These are phyloP conservation scores for Lathyrus tuberosus DNA, from an alignment of 306 rosid species.

Conservation along the genomic window DNA sequence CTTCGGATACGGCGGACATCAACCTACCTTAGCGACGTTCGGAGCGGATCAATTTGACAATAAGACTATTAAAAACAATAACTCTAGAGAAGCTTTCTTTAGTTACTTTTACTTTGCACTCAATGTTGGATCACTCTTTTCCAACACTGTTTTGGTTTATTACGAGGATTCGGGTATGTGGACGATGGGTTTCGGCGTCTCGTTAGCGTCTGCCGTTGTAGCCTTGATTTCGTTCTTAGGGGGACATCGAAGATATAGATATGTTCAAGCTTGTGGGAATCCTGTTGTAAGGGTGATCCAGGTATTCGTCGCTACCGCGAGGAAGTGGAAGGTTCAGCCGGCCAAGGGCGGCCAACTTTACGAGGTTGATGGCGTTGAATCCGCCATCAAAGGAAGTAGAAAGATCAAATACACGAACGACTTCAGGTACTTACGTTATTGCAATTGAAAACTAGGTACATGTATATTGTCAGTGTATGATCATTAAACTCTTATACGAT, in stretches of 20 bases:
- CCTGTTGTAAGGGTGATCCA: slow-evolving; percentile 52
- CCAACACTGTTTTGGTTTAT: slow-evolving; percentile 59
- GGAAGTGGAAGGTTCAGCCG: slow-evolving; percentile 45
- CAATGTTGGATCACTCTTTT: slow-evolving; percentile 62
- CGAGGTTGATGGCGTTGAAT: slow-evolving; percentile 53
- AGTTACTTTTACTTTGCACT: slow-evolving; percentile 65
- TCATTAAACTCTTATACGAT: not conserved
- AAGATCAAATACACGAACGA: slow-evolving; percentile 53
- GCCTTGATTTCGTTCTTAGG: slow-evolving; percentile 47
- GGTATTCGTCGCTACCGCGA: slow-evolving; percentile 49
- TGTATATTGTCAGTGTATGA: not conserved
- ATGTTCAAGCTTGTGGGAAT: slow-evolving; percentile 51
- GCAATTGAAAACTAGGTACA: not conserved
- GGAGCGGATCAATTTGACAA: slow-evolving; percentile 65
- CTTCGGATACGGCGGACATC: slow-evolving; percentile 68
- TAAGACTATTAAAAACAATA: slow-evolving; percentile 1
- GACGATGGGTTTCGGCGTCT: slow-evolving; percentile 53
- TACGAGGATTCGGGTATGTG: slow-evolving; percentile 57
- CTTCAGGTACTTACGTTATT: slow-evolving; percentile 35
- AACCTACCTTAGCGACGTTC: slow-evolving; percentile 64
- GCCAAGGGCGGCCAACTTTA: slow-evolving; percentile 37
- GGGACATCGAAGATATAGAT: slow-evolving; percentile 42
- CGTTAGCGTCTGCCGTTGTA: slow-evolving; percentile 51
- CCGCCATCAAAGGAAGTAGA: slow-evolving; percentile 65
- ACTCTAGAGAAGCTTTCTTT: slow-evolving; percentile 50